Evolutionary conservation across 768 basidiomycete species (phyloP), one percentile per base, ranked within the genome.

Genomic region (Boletus reticulatus): DNA sequence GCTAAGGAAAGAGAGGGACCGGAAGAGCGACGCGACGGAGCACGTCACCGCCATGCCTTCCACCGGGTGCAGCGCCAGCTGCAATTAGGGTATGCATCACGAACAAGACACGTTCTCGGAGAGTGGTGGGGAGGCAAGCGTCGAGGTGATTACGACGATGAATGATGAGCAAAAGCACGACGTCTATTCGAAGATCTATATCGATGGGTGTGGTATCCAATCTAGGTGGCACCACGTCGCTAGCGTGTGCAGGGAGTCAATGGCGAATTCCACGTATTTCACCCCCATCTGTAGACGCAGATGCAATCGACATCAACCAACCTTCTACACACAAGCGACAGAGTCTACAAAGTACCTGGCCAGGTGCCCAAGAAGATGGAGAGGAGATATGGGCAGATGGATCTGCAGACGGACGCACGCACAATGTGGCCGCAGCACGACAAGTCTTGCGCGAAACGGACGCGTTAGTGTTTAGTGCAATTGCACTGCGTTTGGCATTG

Each of bases 401-500:
- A 53, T 56, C 52, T 4, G 75, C 79, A 8, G 80, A 84, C 13
- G 85, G 86, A 59, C 72, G 69, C 4, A 76, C 75, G 19, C 76
- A 82, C 32, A 83, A 86, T 60, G 83, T 81, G 2, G 88, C 87
- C 17, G 87, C 84, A 27, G 86, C 86, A 62, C n/a, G n/a, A n/a
- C n/a, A n/a, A n/a, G n/a, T n/a, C n/a, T n/a, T n/a, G n/a, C n/a
- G n/a, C n/a, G n/a, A n/a, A n/a, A n/a, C 89, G 45, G 84, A 87
- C 53, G 75, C 82, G 19, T 69, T 89, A 16, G 77, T 73, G 53
- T 79, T 76, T 57, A 70, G 60, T 52, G 66, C 76, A 1, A 64
- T 67, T 48, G 52, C 57, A 14, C 58, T 63, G 3, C 20, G 58
- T 4, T 36, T 50, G 5, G 24, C 24, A 24, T 32, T 54, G 20